Base-by-base conservation (phyloP, 2,329 filamentous ascomycete genomes). In the Fusarium vanettenii region DNA sequence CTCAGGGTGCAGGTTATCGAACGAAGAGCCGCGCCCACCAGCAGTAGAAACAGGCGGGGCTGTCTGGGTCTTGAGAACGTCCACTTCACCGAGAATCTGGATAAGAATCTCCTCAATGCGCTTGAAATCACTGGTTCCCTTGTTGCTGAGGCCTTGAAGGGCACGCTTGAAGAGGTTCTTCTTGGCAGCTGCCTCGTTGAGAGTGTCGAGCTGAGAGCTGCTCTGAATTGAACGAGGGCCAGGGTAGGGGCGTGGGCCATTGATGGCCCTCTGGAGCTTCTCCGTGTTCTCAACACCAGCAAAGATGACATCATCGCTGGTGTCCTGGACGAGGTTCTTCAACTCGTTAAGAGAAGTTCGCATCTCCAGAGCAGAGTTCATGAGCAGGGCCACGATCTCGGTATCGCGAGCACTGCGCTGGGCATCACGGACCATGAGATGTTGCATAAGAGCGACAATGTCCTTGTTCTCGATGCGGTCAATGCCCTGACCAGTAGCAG, bases 381-480 rank as follows among this genome's bases (percentile, higher is more conserved):
- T 97, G 35, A 99, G 90, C 1, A 97, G 96, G 56, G 98, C 94
- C 20, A 99, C 87, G 65, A 99, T 98, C 83, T 99, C 97, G 0
- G 97, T 98, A 79, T 99, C 97, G 52, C 97, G 91, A 55, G 97
- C 97, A 83, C 97, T 98, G 69, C 97, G 92, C 84, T 98, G 96
- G 45, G 96, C 97, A 85, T 99, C 97, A 39, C 97, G 93, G 73
- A 98, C 97, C 81, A 97, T 98, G 72, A 99, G 92, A 83, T 99
- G 97, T 81, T 99, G 96, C 97, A 99, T 99, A 70, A 99, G 86
- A 27, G 96, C 95, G 73, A 99, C 93, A 78, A 99, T 97, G 80
- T 99, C 97, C 84, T 97, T 97, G 55, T 95, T 98, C 81, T 98
- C 93, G 61, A 99, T 98, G 57, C 93, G 90, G 76, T 98, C 95